Conservation (phyloP, 2,329 filamentous ascomycete species). For the Pestalotiopsis sp. region DNA sequence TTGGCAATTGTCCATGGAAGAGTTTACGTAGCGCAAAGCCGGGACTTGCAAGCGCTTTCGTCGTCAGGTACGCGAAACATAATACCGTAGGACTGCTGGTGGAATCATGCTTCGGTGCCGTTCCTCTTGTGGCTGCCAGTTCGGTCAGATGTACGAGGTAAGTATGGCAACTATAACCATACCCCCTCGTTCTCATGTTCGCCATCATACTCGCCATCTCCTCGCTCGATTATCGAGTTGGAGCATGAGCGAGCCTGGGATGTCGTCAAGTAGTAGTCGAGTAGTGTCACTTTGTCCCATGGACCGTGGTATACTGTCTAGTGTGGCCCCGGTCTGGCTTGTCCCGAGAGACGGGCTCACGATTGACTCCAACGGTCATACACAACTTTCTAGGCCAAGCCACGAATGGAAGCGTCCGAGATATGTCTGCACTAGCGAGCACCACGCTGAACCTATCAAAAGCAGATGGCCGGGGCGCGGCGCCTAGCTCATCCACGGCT, state of each 20-base stretch:
- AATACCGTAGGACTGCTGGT: not conserved
- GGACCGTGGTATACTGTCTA: not conserved
- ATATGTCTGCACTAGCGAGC: not conserved
- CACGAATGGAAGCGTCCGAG: not conserved
- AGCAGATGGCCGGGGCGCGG: not conserved
- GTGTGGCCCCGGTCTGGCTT: not conserved
- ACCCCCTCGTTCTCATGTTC: not conserved
- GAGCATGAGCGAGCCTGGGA: not conserved
- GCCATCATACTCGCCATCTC: not conserved
- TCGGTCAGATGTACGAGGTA: not conserved
- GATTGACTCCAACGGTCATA: not conserved
- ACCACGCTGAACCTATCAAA: not conserved
- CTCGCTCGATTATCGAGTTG: not conserved
- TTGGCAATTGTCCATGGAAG: not conserved
- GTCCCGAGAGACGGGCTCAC: not conserved
- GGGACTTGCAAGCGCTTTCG: not conserved
- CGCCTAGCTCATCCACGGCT: not conserved
- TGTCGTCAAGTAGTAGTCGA: not conserved
- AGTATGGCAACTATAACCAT: not conserved
- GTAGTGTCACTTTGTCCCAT: not conserved
- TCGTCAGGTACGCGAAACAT: not conserved
- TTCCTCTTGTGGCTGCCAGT: not conserved
- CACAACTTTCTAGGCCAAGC: not conserved
- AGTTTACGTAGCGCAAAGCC: not conserved
- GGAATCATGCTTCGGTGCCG: not conserved